A percentile compares a stretch with the other conserved stretches of the same genome.
These are phyloP conservation scores for Amaranthus palmeri DNA, from an alignment of 148 eudicot genomes.

Conservation along the genomic window DNA sequence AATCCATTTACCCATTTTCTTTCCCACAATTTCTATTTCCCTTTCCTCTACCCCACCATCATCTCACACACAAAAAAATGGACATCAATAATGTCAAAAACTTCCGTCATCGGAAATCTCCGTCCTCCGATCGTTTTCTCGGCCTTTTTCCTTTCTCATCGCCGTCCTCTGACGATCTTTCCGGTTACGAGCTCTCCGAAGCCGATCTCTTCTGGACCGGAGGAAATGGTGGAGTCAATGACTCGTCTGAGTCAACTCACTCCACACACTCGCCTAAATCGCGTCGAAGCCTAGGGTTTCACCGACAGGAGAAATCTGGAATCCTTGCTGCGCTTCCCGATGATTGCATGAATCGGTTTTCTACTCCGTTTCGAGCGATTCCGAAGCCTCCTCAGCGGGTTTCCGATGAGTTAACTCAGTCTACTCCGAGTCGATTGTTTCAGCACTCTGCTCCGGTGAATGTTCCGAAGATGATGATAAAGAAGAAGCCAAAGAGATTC, in stretches of 20 bases:
- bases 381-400: slow-evolving; percentile 33
- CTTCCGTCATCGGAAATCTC: slow-evolving; percentile 41
- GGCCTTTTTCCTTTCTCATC: slow-evolving; percentile 37
- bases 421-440: slow-evolving; percentile 31
- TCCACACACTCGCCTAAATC: slow-evolving; percentile 9
- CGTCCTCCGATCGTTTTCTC: slow-evolving; percentile 50
- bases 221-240: not conserved
- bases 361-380: slow-evolving; percentile 32
- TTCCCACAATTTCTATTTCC: not conserved
- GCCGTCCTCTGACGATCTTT: not conserved
- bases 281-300: slow-evolving; percentile 13
- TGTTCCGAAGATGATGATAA: slow-evolving; percentile 37
- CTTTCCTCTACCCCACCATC: not conserved
- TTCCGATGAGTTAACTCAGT: slow-evolving; percentile 25
- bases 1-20: not conserved
- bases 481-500: slow-evolving; percentile 19
- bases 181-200: slow-evolving; percentile 51
- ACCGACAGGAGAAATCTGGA: slow-evolving; percentile 37
- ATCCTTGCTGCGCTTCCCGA: slow-evolving; percentile 50
- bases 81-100: slow-evolving; percentile 27
- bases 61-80: slow-evolving; percentile 20
- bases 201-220: slow-evolving; percentile 52
- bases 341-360: slow-evolving; percentile 21
- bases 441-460: slow-evolving; percentile 58
- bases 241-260: slow-evolving; percentile 27